These are phyloP conservation scores for Lippia alba DNA, from an alignment of 305 asterid genomes.

Conservation along the genomic window DNA sequence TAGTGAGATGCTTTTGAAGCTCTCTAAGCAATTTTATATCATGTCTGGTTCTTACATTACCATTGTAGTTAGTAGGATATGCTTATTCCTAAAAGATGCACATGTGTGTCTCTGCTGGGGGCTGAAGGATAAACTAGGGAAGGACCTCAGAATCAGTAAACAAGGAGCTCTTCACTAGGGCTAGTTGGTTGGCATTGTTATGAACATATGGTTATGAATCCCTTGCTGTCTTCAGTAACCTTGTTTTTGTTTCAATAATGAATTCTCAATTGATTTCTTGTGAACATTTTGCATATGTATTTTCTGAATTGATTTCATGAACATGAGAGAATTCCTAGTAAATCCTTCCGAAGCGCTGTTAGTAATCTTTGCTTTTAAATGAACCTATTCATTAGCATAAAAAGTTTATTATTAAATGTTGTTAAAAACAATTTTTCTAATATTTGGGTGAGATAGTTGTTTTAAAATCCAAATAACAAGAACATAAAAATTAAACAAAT, in stretches of 20 bases:
- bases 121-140: background rate
- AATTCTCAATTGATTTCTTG: too few relatives aligned
- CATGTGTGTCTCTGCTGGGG: background rate
- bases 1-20: constrained; percentile 9
- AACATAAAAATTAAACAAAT: too few relatives aligned
- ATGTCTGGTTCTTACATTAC: background rate
- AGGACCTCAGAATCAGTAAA: constrained; percentile 3
- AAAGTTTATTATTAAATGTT: too few relatives aligned
- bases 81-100: constrained; percentile 13
- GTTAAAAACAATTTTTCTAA: too few relatives aligned
- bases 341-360: too few relatives aligned
- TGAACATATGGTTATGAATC: background rate
- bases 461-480: too few relatives aligned
- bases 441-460: too few relatives aligned
- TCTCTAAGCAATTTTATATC: background rate
- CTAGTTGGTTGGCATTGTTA: background rate
- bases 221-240: background rate
- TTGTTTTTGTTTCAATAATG: too few relatives aligned
- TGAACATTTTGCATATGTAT: too few relatives aligned
- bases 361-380: too few relatives aligned
- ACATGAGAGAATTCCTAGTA: background rate
- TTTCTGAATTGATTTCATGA: too few relatives aligned
- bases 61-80: constrained; percentile 3
- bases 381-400: too few relatives aligned
- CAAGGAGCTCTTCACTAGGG: background rate